These are phyloP conservation scores for Clonostachys sp. DNA, from an alignment of 2,329 filamentous ascomycete genomes.

Conservation along the genomic window DNA sequence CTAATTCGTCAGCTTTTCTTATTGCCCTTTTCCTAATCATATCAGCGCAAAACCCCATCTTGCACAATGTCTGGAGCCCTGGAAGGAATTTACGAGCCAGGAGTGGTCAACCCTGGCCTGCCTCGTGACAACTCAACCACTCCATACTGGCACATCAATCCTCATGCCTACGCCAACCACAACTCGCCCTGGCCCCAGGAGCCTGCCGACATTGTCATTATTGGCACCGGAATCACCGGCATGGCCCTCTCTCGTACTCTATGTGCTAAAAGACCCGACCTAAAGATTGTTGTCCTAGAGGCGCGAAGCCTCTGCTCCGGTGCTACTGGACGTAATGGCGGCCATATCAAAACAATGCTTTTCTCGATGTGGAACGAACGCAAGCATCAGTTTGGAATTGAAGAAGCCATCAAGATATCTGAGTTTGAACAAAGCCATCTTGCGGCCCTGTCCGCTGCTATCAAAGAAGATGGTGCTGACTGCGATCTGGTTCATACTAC, in stretches of 20 bases:
- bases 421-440: constrained; percentile 7
- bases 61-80: constrained; percentile 8
- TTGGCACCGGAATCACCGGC: constrained; percentile 12
- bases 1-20: too few relatives aligned
- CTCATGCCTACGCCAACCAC: constrained; percentile 2
- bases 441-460: not conserved
- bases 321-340: constrained; percentile 15
- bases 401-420: constrained; percentile 5
- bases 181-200: constrained; percentile 8
- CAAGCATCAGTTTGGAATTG: constrained; percentile 4
- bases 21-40: too few relatives aligned
- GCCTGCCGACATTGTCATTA: constrained; percentile 9
- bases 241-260: constrained; percentile 7
- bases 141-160: constrained; percentile 9
- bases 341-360: constrained; percentile 8
- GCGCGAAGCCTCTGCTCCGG: constrained; percentile 10
- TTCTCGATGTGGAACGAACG: constrained; percentile 6
- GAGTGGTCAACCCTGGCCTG: constrained; percentile 9
- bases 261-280: constrained; percentile 3
- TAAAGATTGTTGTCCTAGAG: constrained; percentile 9
- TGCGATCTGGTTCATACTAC: constrained; percentile 5
- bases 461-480: constrained; percentile 1
- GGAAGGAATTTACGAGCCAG: constrained; percentile 12
- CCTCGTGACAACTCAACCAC: constrained; percentile 9
- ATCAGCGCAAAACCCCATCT: too few relatives aligned